Evolutionary conservation across 164 flowering plant genomes (phyloP).

Genomic region (Protea cynaroides): DNA sequence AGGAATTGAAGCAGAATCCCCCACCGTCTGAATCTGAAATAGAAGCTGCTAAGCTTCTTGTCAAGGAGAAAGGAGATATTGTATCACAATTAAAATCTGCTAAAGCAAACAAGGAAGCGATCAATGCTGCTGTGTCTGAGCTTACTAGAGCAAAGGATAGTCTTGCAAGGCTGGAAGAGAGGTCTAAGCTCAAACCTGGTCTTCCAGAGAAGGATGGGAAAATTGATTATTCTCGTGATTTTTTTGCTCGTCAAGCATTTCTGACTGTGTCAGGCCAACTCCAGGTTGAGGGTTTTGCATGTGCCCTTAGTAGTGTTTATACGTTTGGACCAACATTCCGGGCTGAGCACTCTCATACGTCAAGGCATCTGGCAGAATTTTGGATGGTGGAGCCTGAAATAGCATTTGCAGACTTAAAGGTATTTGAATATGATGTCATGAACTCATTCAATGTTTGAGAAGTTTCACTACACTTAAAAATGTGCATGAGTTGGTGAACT

Average conservation of each 20-base stretch:
- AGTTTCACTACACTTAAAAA: not conserved
- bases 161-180: constrained; percentile 41
- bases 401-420: constrained; percentile 75
- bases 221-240: not conserved
- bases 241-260: constrained; percentile 1
- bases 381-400: constrained; percentile 89
- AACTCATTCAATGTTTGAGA: not conserved
- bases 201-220: not conserved
- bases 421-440: constrained; percentile 7
- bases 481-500: not conserved
- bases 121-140: not conserved
- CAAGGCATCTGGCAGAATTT: constrained; percentile 56
- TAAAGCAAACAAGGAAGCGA: not conserved
- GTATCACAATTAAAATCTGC: not conserved
- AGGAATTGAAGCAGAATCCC: constrained; percentile 56
- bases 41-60: constrained; percentile 19
- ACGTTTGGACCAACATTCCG: constrained; percentile 1
- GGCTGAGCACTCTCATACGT: not conserved
- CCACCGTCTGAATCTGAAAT: constrained; percentile 55
- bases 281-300: constrained; percentile 1
- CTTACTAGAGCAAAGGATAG: constrained; percentile 52
- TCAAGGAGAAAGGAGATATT: not conserved
- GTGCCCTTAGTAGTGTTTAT: not conserved
- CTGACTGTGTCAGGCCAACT: not conserved
- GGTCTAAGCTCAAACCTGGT: constrained; percentile 31